These are phyloP conservation scores for Aspergillus niger DNA, from an alignment of 2,329 filamentous ascomycete genomes.

Conservation along the genomic window DNA sequence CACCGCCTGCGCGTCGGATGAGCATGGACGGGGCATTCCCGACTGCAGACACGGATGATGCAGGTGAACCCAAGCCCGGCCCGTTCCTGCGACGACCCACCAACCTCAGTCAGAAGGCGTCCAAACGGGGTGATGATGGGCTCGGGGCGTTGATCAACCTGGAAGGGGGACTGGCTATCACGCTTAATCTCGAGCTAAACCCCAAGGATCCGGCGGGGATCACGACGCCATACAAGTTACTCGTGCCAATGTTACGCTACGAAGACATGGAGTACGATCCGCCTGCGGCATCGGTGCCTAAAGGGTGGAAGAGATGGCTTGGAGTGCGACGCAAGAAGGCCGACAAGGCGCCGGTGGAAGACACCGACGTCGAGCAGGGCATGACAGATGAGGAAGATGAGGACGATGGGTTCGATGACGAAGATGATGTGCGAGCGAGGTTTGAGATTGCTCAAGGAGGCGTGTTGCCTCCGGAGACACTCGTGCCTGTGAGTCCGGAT, in stretches of 20 bases:
- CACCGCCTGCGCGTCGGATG: conserved; percentile 30
- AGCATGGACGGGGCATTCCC: conserved; percentile 39
- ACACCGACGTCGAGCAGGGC: conserved; percentile 23
- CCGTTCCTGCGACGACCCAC: conserved; percentile 71
- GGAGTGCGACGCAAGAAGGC: conserved; percentile 33
- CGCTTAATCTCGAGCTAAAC: conserved; percentile 85
- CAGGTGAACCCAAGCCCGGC: conserved; percentile 38
- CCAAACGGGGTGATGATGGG: conserved; percentile 55
- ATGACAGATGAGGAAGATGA: conserved; percentile 24
- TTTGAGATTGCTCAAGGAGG: not conserved
- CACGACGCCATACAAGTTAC: conserved; percentile 80
- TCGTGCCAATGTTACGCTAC: conserved; percentile 74
- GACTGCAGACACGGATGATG: conserved; percentile 33
- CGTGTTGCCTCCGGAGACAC: conserved; percentile 11
- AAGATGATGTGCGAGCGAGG: conserved; percentile 3
- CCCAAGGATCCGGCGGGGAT: conserved; percentile 82
- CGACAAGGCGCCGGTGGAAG: conserved; percentile 19
- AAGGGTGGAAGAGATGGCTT: conserved; percentile 45
- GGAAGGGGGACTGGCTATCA: conserved; percentile 81
- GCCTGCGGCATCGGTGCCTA: conserved; percentile 36
- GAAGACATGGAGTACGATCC: conserved; percentile 46
- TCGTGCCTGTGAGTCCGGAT: conserved; percentile 12
- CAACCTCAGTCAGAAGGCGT: conserved; percentile 64
- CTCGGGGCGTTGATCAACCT: conserved; percentile 68
- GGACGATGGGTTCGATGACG: conserved; percentile 13